Base-by-base conservation (phyloP, 1,284 basidiomycete species). In the Trichosporon sp. region DNA sequence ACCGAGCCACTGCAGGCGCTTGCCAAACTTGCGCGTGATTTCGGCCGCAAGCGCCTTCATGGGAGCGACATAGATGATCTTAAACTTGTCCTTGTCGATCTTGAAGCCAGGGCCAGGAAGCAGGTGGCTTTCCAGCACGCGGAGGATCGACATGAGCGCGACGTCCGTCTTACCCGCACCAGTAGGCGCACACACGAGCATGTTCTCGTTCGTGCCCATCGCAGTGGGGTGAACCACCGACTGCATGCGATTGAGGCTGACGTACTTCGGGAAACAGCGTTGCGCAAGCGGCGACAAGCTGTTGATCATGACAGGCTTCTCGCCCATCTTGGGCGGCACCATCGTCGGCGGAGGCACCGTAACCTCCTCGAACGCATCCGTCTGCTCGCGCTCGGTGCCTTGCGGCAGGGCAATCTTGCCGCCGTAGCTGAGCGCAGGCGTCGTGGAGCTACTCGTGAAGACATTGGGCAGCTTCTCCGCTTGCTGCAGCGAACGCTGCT, bases 161-260 rank as follows among this genome's bases (percentile, higher is more conserved):
- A 99, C 93, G 82, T 99, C 97, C 0, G 97, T 99, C 92, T 99
- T 99, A 85, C 97, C 97, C 92, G 95, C 95, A 87, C 95, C 95
- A 73, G 95, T 98, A 0, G 95, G 95, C 79, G 95, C 94, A 78
- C 96, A 99, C 68, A 99, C 88, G 48, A 99, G 89, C 86, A 99
- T 89, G 79, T 99, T 99, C 84, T 98, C 97, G 76, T 98, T 98
- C 0, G 94, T 92, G 26, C 89, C 87, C 84, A 98, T 98, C 1
- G 96, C 97, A 1, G 93, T 93, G 0, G 93, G 92, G 83, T 92
- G 98, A 12, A 99, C 91, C 70, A 97, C 94, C 6, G 93, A 96
- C 81, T 99, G 97, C 73, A 99, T 92, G 74, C 97, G 89, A 80
- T 99, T 99, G 74, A 99, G 87, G 19, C 90, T 88, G 64, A 88